Evolutionary conservation across 2,329 filamentous ascomycete species (phyloP).

Genomic region (Aspergillus sp.): DNA sequence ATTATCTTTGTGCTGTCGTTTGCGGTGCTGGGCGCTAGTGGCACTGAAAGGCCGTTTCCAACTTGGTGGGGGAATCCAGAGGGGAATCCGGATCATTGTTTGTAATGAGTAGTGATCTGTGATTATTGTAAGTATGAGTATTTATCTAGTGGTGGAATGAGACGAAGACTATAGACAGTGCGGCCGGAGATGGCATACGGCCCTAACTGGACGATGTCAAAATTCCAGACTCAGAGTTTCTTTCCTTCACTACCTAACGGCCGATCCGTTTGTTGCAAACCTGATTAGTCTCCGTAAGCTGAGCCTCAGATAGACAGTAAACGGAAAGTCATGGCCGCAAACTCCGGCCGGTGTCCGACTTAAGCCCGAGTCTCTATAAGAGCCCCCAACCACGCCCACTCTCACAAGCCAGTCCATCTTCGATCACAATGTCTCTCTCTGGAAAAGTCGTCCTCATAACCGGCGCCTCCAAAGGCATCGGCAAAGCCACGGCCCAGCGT

Average conservation of each 20-base stretch:
- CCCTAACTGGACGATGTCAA: too few relatives aligned
- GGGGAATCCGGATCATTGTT: slow-evolving; percentile 1
- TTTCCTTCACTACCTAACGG: too few relatives aligned
- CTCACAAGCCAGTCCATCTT: not conserved
- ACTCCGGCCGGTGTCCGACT: not conserved
- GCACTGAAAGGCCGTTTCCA: slow-evolving; percentile 6
- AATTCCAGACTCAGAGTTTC: too few relatives aligned
- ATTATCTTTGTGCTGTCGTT: slow-evolving; percentile 12
- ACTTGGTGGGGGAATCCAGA: slow-evolving; percentile 6
- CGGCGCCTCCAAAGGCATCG: slow-evolving; percentile 43
- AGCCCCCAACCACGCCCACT: too few relatives aligned
- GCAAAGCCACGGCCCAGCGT: slow-evolving; percentile 37
- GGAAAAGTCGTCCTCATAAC: slow-evolving; percentile 42
- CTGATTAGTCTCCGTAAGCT: too few relatives aligned
- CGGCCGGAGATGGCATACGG: too few relatives aligned
- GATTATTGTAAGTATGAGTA: too few relatives aligned
- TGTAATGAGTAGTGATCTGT: not conserved
- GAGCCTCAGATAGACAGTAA: too few relatives aligned
- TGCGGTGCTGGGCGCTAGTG: slow-evolving; percentile 11
- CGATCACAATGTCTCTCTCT: slow-evolving; percentile 21
- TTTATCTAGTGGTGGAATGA: too few relatives aligned
- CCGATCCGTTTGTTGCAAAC: too few relatives aligned
- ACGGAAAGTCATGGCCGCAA: not conserved
- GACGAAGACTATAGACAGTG: too few relatives aligned
- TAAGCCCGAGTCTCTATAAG: not conserved